Conservation (phyloP, 1,284 basidiomycete species). For the Phlebopus sp. region DNA sequence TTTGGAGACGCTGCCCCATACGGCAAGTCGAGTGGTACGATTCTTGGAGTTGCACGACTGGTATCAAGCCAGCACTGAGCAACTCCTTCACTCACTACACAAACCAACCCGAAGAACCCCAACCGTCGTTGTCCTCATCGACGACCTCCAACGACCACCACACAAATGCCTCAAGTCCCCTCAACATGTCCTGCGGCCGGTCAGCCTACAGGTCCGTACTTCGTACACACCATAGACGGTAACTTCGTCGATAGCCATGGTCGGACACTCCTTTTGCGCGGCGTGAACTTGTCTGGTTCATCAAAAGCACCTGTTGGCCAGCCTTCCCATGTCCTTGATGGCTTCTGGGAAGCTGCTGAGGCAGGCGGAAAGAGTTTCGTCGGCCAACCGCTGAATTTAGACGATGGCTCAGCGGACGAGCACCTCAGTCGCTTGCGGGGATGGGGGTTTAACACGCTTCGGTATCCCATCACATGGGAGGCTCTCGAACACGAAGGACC, state of each 20-base stretch:
- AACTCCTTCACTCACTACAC: too few relatives aligned
- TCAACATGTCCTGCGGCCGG: constrained; percentile 19
- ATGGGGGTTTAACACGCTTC: constrained; percentile 95
- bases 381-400: constrained; percentile 75
- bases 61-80: too few relatives aligned
- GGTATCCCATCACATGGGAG: constrained; percentile 95
- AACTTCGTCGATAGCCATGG: constrained; percentile 86
- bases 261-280: constrained; percentile 83
- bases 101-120: too few relatives aligned
- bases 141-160: not conserved
- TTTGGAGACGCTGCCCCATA: too few relatives aligned
- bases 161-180: constrained; percentile 22
- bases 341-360: constrained; percentile 90
- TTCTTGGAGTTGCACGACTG: not conserved
- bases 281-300: constrained; percentile 90
- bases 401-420: constrained; percentile 84
- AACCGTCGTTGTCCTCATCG: too few relatives aligned
- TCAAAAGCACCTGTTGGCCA: constrained; percentile 78
- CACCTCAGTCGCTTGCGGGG: constrained; percentile 83
- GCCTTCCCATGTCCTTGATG: constrained; percentile 66
- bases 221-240: constrained; percentile 66
- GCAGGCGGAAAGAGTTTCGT: constrained; percentile 71
- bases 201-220: constrained; percentile 26
- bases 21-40: not conserved
- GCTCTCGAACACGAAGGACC: constrained; percentile 91